Base-by-base conservation (phyloP, 148 eudicot species). In the Selenicereus undatus region DNA sequence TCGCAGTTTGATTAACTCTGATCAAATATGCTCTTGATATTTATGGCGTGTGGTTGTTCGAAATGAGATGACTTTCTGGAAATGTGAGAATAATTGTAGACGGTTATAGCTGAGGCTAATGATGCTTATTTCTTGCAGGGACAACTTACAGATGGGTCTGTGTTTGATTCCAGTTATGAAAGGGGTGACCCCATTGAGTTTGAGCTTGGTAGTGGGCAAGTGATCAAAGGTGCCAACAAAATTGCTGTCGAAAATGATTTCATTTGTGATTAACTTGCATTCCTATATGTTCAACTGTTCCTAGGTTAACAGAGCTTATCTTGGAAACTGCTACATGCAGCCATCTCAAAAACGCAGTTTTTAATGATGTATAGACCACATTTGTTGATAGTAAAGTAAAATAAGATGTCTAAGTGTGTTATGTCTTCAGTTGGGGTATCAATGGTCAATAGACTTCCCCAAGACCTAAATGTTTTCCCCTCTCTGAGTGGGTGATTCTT, bases 121-220 rank as follows among this genome's bases (percentile, higher is more conserved):
- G 3, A 22, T 48, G 24, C 9, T 74, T 76, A 35, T 13, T 52
- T 76, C 10, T 83, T 86, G 84, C 92, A 97, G 99, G 99, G 99
- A 80, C 84, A 89, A 81, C 99, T 97, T 71, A 97, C 99, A 12
- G 99, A 97, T 86, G 98, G 98, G 83, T 92, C 95, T 69, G 98
- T 97, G 39, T 97, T 97, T 66, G 97, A 97, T 84, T 94, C 99
- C 78, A 97, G 98, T 84, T 94, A 84, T 83, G 99, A 97, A 79
- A 91, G 99, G 87, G 95, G 94, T 86, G 97, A 94, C 81, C 98
- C 99, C 36, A 91, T 97, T 74, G 98, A 89, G 36, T 97, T 97
- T 83, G 93, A 87, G 86, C 97, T 97, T 85, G 99, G 99, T 35
- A 78, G 81, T 56, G 99, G 99, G 83, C 98, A 97, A 83, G 98